These are phyloP conservation scores for Microdochium nivale DNA, from an alignment of 2,329 filamentous ascomycete species.

Conservation along the genomic window DNA sequence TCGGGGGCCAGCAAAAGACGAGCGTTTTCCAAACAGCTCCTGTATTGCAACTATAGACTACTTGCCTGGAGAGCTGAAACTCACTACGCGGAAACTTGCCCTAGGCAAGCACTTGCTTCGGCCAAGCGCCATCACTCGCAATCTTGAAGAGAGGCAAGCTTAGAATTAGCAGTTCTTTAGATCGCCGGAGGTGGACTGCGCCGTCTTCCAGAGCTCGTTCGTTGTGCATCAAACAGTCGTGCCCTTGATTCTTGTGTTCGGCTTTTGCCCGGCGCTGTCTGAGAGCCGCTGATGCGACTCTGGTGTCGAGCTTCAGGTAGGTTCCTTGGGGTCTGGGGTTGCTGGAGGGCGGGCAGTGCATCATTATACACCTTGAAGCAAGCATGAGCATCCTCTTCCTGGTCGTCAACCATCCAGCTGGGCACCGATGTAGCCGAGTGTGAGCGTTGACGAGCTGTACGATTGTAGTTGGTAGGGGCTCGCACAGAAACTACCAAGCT, in stretches of 20 bases:
- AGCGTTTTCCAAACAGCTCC: too few relatives aligned
- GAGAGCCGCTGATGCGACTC: slow-evolving; percentile 31
- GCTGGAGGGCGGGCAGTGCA: slow-evolving; percentile 28
- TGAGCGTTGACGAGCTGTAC: neutral
- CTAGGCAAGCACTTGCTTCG: too few relatives aligned
- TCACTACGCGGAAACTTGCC: too few relatives aligned
- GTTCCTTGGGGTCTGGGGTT: slow-evolving; percentile 41
- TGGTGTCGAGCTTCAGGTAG: slow-evolving; percentile 39
- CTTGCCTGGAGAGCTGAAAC: too few relatives aligned
- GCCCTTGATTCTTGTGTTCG: neutral
- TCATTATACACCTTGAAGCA: slow-evolving; percentile 37
- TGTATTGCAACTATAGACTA: too few relatives aligned
- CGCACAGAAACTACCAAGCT: too few relatives aligned
- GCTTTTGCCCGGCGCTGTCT: slow-evolving; percentile 29
- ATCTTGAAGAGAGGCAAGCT: too few relatives aligned
- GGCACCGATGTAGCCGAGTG: neutral
- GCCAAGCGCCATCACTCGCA: too few relatives aligned
- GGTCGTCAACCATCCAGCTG: neutral
- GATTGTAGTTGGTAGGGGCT: too few relatives aligned
- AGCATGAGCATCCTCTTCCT: neutral
- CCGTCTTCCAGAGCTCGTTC: neutral
- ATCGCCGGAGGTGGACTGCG: neutral
- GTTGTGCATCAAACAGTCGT: neutral
- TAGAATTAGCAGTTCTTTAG: too few relatives aligned
- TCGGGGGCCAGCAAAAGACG: too few relatives aligned